These are phyloP conservation scores for Pythium graminicola DNA, from an alignment of 352 stramenopile species.

Conservation along the genomic window DNA sequence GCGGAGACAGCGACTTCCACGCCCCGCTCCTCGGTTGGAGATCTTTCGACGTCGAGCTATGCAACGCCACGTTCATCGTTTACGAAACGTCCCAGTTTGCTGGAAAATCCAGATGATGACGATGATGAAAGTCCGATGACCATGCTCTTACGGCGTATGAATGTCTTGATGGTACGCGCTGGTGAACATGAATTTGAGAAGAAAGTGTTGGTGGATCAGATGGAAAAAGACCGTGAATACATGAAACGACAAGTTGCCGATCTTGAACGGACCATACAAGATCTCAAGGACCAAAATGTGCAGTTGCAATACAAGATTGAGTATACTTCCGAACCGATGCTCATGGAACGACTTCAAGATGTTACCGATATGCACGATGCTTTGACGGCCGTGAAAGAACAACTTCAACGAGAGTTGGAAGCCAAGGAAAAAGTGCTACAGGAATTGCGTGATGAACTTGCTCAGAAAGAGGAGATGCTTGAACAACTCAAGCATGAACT, in stretches of 20 bases:
- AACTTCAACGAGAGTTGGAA: constrained; percentile 61
- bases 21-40: constrained; percentile 17
- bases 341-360: constrained; percentile 74
- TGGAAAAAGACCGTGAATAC: constrained; percentile 68
- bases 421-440: constrained; percentile 52
- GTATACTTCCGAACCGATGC: constrained; percentile 75
- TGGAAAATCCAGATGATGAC: constrained; percentile 18
- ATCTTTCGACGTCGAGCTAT: constrained; percentile 8
- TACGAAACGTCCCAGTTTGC: constrained; percentile 15
- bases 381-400: constrained; percentile 55
- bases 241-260: constrained; percentile 32
- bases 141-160: constrained; percentile 75
- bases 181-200: constrained; percentile 86
- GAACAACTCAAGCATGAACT: constrained; percentile 54
- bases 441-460: constrained; percentile 28
- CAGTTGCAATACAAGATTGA: constrained; percentile 83
- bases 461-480: constrained; percentile 17
- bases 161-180: constrained; percentile 78
- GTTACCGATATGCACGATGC: constrained; percentile 76
- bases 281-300: constrained; percentile 74
- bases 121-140: constrained; percentile 45
- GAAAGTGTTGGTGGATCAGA: constrained; percentile 77
- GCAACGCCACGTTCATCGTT: constrained; percentile 9
- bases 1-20: constrained; percentile 22
- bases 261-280: constrained; percentile 57